Conservation (phyloP, 495 filamentous ascomycete species). For the Aspergillus kassunensis region DNA sequence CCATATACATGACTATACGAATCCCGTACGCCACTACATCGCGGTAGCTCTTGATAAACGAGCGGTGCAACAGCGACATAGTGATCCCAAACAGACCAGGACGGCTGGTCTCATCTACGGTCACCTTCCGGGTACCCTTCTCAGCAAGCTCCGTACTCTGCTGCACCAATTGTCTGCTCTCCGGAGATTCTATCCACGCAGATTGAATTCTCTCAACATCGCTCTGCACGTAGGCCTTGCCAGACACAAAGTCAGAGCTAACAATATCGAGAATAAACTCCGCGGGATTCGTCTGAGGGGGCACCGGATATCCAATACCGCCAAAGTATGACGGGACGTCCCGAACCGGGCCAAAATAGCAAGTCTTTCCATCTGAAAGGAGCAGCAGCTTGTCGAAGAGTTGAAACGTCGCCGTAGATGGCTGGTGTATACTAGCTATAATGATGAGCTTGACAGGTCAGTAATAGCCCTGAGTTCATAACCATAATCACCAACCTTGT, state of each 20-base stretch:
- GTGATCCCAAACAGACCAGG: slow-evolving; percentile 31
- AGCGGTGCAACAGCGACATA: slow-evolving; percentile 60
- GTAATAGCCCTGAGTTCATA: neutral
- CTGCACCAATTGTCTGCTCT: slow-evolving; percentile 14
- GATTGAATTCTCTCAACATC: slow-evolving; percentile 28
- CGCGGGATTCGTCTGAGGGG: slow-evolving; percentile 67
- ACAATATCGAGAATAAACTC: slow-evolving; percentile 72
- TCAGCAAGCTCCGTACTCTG: slow-evolving; percentile 5
- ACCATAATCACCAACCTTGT: slow-evolving; percentile 49
- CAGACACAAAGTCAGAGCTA: slow-evolving; percentile 64
- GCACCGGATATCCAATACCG: slow-evolving; percentile 54
- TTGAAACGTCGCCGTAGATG: slow-evolving; percentile 68
- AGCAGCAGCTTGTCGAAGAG: slow-evolving; percentile 77
- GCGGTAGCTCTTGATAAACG: slow-evolving; percentile 74
- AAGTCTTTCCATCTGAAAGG: slow-evolving; percentile 61
- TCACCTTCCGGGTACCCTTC: slow-evolving; percentile 12
- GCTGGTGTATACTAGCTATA: slow-evolving; percentile 79
- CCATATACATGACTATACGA: slow-evolving; percentile 76
- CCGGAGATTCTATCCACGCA: slow-evolving; percentile 27
- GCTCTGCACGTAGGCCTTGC: slow-evolving; percentile 35
- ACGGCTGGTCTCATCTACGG: slow-evolving; percentile 22
- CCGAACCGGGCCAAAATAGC: slow-evolving; percentile 62
- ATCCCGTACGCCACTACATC: slow-evolving; percentile 82
- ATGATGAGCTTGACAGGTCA: slow-evolving; percentile 51
- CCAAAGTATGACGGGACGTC: slow-evolving; percentile 55